Base-by-base conservation (phyloP, 23 red algal species). In the Gracilaria domingensis region DNA sequence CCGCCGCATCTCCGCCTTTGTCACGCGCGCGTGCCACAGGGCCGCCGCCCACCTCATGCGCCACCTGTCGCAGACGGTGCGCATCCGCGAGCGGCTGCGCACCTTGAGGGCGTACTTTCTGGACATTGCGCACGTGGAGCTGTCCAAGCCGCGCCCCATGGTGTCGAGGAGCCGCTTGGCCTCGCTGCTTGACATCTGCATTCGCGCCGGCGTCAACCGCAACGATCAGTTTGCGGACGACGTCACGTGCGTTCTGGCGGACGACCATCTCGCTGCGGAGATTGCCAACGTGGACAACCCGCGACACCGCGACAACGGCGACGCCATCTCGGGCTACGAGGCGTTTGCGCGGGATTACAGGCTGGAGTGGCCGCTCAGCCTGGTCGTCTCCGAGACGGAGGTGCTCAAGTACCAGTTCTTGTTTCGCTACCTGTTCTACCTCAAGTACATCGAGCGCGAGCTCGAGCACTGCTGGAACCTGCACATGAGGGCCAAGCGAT, bases 361-460 rank as follows among this genome's bases (percentile, higher is more conserved):
- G 8, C 65, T 84, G 6, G 50, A 71, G 23, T 98, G 93, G 93
- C 96, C 96, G 12, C 47, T 87, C 33, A 89, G 50, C 18, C 38
- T 98, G 59, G 67, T 98, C 12, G 85, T 98, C 23, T 91, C 92
- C 25, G 76, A 79, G 1, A 85, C 82, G 33, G 91, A 91, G 58
- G 62, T 95, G 29, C 80, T 91, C 80, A 98, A 98, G 94, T 98
- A 93, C 55, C 96, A 98, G 88, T 84, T 95, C 38, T 51, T 98
- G 51, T 98, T 98, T 30, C 93, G 96, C 12, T 93, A 98, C 73
- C 62, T 98, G 53, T 83, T 95, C 48, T 81, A 88, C 51, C 75
- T 79, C 75, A 94, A 98, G 51, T 50, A 86, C 26, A 72, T 92
- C 2, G 84, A 85, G 83, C 88, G 93, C 4, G 81, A 90, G 54